phyloP scores from a whole-genome alignment of 192 early-diverging fungal genomes.

The Anaeromyces robustus region DNA sequence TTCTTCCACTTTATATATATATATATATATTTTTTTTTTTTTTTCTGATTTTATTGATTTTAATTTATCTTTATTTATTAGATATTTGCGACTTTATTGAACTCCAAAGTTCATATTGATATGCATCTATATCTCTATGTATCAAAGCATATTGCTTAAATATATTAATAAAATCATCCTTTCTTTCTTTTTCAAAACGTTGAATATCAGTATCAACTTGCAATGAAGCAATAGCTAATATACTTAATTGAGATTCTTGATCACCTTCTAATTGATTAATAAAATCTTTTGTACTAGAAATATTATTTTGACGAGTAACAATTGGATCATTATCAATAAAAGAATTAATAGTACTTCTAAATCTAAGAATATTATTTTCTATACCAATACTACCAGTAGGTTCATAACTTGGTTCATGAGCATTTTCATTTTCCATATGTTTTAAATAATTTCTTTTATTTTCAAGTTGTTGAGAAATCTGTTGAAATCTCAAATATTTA shows the following conservation, averaged over 20 bases:
- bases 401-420: neutral
- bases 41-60: too few relatives aligned
- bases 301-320: conserved; percentile 69
- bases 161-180: neutral
- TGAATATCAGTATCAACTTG: neutral
- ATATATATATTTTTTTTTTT: too few relatives aligned
- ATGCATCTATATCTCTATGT: neutral
- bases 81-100: neutral
- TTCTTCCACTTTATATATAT: too few relatives aligned
- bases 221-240: neutral
- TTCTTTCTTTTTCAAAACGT: neutral
- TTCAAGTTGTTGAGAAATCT: neutral
- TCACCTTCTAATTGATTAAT: conserved; percentile 68
- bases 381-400: neutral
- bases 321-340: conserved; percentile 94
- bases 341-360: conserved; percentile 40
- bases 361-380: neutral
- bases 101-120: neutral
- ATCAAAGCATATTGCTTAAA: neutral
- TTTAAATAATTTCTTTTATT: neutral
- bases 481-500: neutral
- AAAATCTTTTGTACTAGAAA: conserved; percentile 68
- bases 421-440: neutral
- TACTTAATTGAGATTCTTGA: conserved; percentile 20
- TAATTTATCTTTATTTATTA: neutral